Conservation (phyloP, 352 stramenopile species). For the Phytophthora citrophthora region DNA sequence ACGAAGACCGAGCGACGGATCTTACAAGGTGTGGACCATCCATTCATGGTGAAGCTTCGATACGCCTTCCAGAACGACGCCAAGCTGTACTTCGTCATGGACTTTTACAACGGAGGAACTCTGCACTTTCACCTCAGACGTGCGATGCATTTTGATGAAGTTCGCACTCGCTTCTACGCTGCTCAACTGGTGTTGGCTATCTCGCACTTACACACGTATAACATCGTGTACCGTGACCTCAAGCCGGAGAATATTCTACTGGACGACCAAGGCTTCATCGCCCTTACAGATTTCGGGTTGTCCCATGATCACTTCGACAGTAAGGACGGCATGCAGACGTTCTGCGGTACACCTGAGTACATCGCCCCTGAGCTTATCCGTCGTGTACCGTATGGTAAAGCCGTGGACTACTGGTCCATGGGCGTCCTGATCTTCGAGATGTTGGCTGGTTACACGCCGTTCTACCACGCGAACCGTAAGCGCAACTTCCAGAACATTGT, state of each 20-base stretch:
- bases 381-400: constrained; percentile 72
- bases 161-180: constrained; percentile 76
- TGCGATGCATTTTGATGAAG: constrained; percentile 74
- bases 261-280: constrained; percentile 85
- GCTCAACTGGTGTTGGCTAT: constrained; percentile 85
- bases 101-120: constrained; percentile 89
- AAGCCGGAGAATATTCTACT: constrained; percentile 90
- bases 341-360: constrained; percentile 88
- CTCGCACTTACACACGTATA: constrained; percentile 84
- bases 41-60: constrained; percentile 87
- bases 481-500: constrained; percentile 91
- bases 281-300: constrained; percentile 90
- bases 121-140: constrained; percentile 84
- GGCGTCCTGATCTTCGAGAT: constrained; percentile 89
- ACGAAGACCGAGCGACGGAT: constrained; percentile 92
- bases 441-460: constrained; percentile 80
- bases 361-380: constrained; percentile 85
- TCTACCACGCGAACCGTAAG: constrained; percentile 80
- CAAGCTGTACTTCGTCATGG: constrained; percentile 92
- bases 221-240: constrained; percentile 88
- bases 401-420: constrained; percentile 91
- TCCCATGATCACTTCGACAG: constrained; percentile 81
- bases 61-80: constrained; percentile 87
- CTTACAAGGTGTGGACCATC: constrained; percentile 85
- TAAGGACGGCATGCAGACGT: constrained; percentile 82